Base-by-base conservation (phyloP, 371 early-diverging fungal genomes). In the Mortierella sp. region DNA sequence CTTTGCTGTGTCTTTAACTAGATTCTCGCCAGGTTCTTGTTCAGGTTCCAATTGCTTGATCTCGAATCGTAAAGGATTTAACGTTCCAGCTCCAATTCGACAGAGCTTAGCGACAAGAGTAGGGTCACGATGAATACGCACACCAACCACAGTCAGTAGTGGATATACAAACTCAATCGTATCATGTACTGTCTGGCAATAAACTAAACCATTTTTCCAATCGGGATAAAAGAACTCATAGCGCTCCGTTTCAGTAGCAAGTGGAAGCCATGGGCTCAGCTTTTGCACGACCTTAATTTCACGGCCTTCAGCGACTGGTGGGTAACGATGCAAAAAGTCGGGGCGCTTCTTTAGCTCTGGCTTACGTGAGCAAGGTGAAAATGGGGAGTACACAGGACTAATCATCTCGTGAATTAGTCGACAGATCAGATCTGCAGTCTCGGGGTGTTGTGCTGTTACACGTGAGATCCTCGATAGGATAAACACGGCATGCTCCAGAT, bases 391-490 rank as follows among this genome's bases (percentile, higher is more conserved):
- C 4, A 88, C 83, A 57, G 87, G 87, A 6, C 89, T 86, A 40
- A 94, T 70, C 35, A 91, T 81, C 11, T 85, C 84, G 39, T 89
- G 88, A 58, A 93, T 70, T 2, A 91, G 43, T 4, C 94, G 91
- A 60, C 88, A 90, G 18, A 95, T 79, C 63, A 89, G 79, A 40
- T 91, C 88, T 1, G 88, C 89, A 10, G 93, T 83, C 11, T 90
- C 90, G 16, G 92, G 91, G 45, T 91, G 75, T 51, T 90, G 74
- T n/a, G 88, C 87, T 24, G 87, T 70, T 2, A 95, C 40, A n/a
- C 87, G 83, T 5, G 91, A 91, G 24, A 90, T 86, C 28, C 89
- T 83, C 9, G 88, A 83, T 20, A 93, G 63, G 9, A 93, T 84
- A 20, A 83, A 68, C 43, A 86, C 74, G 12, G 92, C 92, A 45